These are phyloP conservation scores for Ogataea philodendri DNA, from an alignment of 805 yeast species.

Conservation along the genomic window DNA sequence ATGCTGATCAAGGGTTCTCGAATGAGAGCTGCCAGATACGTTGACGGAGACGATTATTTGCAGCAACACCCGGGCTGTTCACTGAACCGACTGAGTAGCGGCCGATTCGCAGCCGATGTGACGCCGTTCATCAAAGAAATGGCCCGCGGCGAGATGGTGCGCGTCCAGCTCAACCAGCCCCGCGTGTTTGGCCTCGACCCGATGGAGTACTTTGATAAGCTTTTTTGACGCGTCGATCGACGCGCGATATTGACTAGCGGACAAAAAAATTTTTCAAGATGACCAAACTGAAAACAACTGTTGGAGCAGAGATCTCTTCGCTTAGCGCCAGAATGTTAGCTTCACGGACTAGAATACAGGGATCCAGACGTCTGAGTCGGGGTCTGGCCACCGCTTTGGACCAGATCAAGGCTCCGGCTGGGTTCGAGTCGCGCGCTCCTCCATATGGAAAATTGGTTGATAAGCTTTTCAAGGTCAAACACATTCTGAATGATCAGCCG, in stretches of 20 bases:
- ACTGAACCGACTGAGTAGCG: constrained; percentile 21
- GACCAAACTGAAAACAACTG: constrained; percentile 12
- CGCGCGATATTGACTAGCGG: constrained; percentile 5
- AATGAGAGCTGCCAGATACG: constrained; percentile 16
- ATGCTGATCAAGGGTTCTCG: constrained; percentile 27
- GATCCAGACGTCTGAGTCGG: constrained; percentile 18
- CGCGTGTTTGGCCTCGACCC: constrained; percentile 20
- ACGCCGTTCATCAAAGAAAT: constrained; percentile 30
- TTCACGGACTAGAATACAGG: constrained; percentile 11
- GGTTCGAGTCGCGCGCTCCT: constrained; percentile 71
- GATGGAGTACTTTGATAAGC: constrained; percentile 17
- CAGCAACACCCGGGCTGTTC: constrained; percentile 21
- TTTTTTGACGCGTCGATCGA: constrained; percentile 15
- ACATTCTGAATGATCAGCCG: constrained; percentile 46
- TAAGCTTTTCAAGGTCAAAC: constrained; percentile 48
- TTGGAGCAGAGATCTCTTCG: constrained; percentile 9
- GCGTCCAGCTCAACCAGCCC: constrained; percentile 9
- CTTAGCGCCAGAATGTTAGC: constrained; percentile 13
- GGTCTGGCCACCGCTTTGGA: constrained; percentile 28
- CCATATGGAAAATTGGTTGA: constrained; percentile 76
- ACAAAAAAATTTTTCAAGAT: constrained; percentile 14
- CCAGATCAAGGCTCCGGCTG: constrained; percentile 48
- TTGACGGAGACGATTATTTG: constrained; percentile 24
- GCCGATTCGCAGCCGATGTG: constrained; percentile 22
- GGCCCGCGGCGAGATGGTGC: constrained; percentile 27